Conservation (phyloP, 352 stramenopile species). For the Phytopythium montanum region DNA sequence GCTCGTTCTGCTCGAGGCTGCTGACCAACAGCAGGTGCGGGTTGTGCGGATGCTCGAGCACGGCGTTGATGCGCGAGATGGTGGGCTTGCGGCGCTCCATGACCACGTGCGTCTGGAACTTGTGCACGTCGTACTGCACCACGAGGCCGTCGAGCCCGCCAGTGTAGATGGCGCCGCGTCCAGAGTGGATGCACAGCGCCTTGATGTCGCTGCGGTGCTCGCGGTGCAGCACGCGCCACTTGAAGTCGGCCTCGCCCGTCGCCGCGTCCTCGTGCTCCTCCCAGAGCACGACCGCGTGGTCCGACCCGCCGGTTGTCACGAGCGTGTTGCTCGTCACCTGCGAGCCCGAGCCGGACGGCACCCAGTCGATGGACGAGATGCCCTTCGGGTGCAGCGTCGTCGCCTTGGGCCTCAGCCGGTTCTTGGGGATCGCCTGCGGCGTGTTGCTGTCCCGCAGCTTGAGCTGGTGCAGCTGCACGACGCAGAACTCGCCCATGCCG, state of each 20-base stretch:
- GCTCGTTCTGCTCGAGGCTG: constrained; percentile 53
- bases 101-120: constrained; percentile 27
- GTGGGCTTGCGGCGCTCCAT: constrained; percentile 72
- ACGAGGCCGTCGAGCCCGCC: constrained; percentile 70
- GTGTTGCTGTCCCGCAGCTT: constrained; percentile 38
- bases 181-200: constrained; percentile 74
- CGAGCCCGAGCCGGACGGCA: constrained; percentile 47
- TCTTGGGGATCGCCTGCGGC: constrained; percentile 40
- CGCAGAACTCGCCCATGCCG: constrained; percentile 66
- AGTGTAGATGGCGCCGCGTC: constrained; percentile 59
- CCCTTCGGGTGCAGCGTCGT: constrained; percentile 58
- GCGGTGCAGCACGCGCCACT: constrained; percentile 64
- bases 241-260: constrained; percentile 37
- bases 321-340: constrained; percentile 43
- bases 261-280: constrained; percentile 44
- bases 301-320: constrained; percentile 62
- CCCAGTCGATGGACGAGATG: constrained; percentile 69
- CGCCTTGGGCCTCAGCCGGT: constrained; percentile 56
- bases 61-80: constrained; percentile 83
- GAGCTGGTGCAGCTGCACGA: constrained; percentile 68
- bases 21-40: constrained; percentile 76
- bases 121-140: constrained; percentile 68
- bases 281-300: constrained; percentile 78
- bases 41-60: constrained; percentile 83
- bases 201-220: constrained; percentile 78